phyloP scores from a whole-genome alignment of 2,329 filamentous ascomycete genomes.

The Paraphoma chrysanthemicola region DNA sequence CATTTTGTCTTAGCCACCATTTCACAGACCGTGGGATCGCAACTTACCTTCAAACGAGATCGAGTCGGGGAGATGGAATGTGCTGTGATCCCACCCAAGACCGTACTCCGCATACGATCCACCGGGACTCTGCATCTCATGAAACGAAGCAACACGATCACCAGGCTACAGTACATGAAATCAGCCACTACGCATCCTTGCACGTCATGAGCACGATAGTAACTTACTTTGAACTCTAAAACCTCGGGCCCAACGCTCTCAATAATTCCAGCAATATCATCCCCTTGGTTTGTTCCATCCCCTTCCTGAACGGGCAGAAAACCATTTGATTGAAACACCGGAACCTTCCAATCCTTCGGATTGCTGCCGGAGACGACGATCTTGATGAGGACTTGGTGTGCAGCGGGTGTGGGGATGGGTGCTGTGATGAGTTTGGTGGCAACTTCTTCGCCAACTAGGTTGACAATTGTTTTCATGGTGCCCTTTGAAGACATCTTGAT shows the following conservation, averaged over 20 bases:
- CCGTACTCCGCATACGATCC: slow-evolving; percentile 67
- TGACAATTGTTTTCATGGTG: not conserved
- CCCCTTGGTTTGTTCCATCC: slow-evolving; percentile 38
- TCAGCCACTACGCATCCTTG: too few relatives aligned
- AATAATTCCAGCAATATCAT: slow-evolving; percentile 61
- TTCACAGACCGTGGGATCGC: not conserved
- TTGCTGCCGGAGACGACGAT: slow-evolving; percentile 43
- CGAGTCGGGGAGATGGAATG: slow-evolving; percentile 59
- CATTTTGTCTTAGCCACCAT: slow-evolving; percentile 22
- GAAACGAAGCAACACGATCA: slow-evolving; percentile 62
- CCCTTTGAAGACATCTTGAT: not conserved
- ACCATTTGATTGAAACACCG: slow-evolving; percentile 1
- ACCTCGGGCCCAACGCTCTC: slow-evolving; percentile 61
- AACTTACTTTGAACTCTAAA: slow-evolving; percentile 63
- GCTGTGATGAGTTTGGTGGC: not conserved
- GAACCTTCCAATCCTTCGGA: slow-evolving; percentile 53
- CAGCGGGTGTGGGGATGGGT: slow-evolving; percentile 26
- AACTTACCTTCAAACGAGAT: slow-evolving; percentile 55
- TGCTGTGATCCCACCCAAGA: slow-evolving; percentile 59
- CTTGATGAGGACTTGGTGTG: slow-evolving; percentile 40
- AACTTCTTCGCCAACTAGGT: not conserved
- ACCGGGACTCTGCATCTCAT: slow-evolving; percentile 55
- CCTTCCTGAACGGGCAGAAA: not conserved
- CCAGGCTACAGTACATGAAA: slow-evolving; percentile 37
- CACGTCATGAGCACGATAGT: too few relatives aligned